A percentile compares a stretch with the other conserved stretches of the same genome.
Evolutionary conservation across 1,284 basidiomycete genomes (phyloP).

Genomic region (Pseudozyma hubeiensis): DNA sequence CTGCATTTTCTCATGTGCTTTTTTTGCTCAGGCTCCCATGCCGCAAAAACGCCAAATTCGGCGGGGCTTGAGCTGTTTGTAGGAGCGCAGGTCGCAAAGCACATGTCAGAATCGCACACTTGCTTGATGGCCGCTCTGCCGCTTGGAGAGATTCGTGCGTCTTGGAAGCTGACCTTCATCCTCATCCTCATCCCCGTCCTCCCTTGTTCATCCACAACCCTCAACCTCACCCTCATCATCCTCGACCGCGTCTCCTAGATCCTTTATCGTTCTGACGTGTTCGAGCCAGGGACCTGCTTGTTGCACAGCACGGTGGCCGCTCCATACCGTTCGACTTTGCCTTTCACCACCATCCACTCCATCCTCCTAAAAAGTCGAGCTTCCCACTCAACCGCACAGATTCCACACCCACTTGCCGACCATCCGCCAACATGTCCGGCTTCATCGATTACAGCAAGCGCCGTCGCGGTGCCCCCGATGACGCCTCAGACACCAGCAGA

Average conservation of each 20-base stretch:
- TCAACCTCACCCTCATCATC: not conserved
- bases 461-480: constrained; percentile 16
- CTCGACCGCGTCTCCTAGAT: not conserved
- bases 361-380: too few relatives aligned
- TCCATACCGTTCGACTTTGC: not conserved
- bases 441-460: constrained; percentile 58
- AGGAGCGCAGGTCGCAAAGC: too few relatives aligned
- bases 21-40: too few relatives aligned
- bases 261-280: not conserved
- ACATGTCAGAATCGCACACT: too few relatives aligned
- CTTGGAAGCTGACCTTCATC: not conserved
- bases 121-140: too few relatives aligned
- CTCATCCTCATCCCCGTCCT: constrained; percentile 1
- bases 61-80: too few relatives aligned
- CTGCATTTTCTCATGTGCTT: too few relatives aligned
- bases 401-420: not conserved
- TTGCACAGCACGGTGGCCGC: constrained; percentile 21
- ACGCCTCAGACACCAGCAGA: constrained; percentile 33
- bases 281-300: constrained; percentile 30
- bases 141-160: too few relatives aligned
- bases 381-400: too few relatives aligned
- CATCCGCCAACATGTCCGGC: constrained; percentile 20
- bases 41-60: too few relatives aligned
- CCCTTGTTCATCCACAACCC: not conserved
- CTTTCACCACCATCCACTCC: not conserved